Evolutionary conservation across 139 green algal species (phyloP), one percentile per base, ranked within the genome.

Genomic region (Trebouxia sp.): DNA sequence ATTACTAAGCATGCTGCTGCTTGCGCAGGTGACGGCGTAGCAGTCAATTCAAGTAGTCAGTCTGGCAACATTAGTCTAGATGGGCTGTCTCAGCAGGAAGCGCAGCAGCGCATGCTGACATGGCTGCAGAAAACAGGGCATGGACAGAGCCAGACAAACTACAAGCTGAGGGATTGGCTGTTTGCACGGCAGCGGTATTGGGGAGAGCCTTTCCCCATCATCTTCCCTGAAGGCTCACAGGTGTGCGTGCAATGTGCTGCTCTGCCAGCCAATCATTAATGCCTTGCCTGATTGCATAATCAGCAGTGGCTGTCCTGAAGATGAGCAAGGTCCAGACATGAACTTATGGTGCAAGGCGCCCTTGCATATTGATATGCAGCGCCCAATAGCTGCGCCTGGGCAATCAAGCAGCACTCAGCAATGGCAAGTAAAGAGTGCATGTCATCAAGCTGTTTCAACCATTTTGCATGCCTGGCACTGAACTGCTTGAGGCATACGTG

Each of bases 161-260:
- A 95, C 91, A 99, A 98, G 86, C 91, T 99, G 65, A 85, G 96
- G 1, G 97, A 99, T 89, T 99, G 97, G 97, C 90, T 99, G 69
- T 99, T 99, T 86, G 96, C 97, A 3, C 88, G 97, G 41, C 97
- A 99, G 90, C 87, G 97, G 9, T 99, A 99, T 87, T 99, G 97
- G 97, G 97, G 97, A 1, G 97, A 99, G 86, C 97, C 97, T 38
- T 99, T 99, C 88, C 97, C 97, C n/a, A 86, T 99, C 8, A 83
- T 98, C 38, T 97, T 92, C 83, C 80, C 85, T 0, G 90, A 96
- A 58, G 90, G 81, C 38, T 89, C 78, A 32, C 86, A 91, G 14
- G 89, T 85, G 37, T 30, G 78, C 65, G 9, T 70, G 70, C 50
- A 58, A n/a, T n/a, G n/a, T n/a, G n/a, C n/a, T n/a, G n/a, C n/a